phyloP scores from a whole-genome alignment of 2,329 filamentous ascomycete species.

The Scedosporium minutisporum region DNA sequence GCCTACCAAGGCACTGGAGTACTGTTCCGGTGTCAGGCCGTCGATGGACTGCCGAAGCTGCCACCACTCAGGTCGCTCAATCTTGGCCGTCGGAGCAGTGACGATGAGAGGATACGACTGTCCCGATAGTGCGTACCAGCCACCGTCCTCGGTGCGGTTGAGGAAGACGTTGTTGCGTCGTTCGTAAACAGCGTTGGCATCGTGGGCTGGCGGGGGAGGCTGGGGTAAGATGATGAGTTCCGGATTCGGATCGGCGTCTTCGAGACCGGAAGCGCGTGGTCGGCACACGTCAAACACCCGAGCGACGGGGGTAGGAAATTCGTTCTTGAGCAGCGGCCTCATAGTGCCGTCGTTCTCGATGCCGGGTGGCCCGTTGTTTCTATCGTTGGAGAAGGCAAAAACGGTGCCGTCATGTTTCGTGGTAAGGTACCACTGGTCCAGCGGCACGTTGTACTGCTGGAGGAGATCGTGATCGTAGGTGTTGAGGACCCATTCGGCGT shows the following conservation, averaged over 20 bases:
- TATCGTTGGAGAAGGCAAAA: slow-evolving; percentile 46
- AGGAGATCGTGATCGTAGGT: slow-evolving; percentile 82
- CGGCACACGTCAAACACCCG: slow-evolving; percentile 83
- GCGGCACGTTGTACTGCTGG: slow-evolving; percentile 54
- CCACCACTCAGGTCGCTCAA: slow-evolving; percentile 37
- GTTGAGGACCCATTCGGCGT: slow-evolving; percentile 91
- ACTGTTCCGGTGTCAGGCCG: slow-evolving; percentile 31
- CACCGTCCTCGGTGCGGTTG: slow-evolving; percentile 75
- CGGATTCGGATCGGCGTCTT: slow-evolving; percentile 47
- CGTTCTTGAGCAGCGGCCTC: slow-evolving; percentile 52
- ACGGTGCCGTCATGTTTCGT: slow-evolving; percentile 77
- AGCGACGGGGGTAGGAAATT: slow-evolving; percentile 68
- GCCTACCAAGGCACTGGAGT: slow-evolving; percentile 58
- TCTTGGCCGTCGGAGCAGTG: slow-evolving; percentile 43
- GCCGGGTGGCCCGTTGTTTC: slow-evolving; percentile 29
- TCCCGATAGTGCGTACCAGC: slow-evolving; percentile 92
- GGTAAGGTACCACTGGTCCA: slow-evolving; percentile 84
- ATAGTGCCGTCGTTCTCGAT: neutral
- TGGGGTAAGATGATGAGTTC: slow-evolving; percentile 81
- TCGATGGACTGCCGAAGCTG: slow-evolving; percentile 30
- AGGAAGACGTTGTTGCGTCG: slow-evolving; percentile 65
- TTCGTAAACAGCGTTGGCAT: slow-evolving; percentile 39
- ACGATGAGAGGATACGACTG: slow-evolving; percentile 77
- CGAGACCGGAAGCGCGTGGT: slow-evolving; percentile 51
- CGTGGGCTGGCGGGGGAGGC: slow-evolving; percentile 54